Evolutionary conservation across 495 filamentous ascomycete genomes (phyloP).

Genomic region (Pyrenula massariospora): DNA sequence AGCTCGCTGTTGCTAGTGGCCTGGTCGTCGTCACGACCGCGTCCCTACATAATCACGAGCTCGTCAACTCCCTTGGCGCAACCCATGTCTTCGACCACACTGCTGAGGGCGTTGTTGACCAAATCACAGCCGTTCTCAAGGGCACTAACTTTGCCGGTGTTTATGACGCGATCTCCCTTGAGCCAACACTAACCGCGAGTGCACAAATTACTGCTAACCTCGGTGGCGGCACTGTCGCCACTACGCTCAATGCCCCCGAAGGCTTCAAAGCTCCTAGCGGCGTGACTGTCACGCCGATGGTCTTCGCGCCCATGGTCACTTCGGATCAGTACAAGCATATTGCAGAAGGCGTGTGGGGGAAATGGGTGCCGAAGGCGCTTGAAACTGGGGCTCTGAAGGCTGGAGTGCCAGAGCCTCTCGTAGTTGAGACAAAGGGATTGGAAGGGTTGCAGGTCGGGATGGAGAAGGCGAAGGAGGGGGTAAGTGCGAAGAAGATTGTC

Average conservation of each 20-base stretch:
- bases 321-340: slow-evolving; percentile 11
- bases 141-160: slow-evolving; percentile 3
- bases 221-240: slow-evolving; percentile 2
- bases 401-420: slow-evolving; percentile 17
- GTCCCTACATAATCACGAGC: slow-evolving; percentile 39
- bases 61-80: slow-evolving; percentile 41
- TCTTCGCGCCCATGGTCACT: slow-evolving; percentile 8
- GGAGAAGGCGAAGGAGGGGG: slow-evolving; percentile 23
- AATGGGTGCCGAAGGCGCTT: slow-evolving; percentile 22
- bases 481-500: slow-evolving; percentile 34
- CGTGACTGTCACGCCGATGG: slow-evolving; percentile 5
- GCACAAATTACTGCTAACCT: not conserved
- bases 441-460: slow-evolving; percentile 29
- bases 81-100: slow-evolving; percentile 45
- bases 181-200: slow-evolving; percentile 1
- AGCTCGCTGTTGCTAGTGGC: slow-evolving; percentile 46
- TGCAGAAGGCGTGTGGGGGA: slow-evolving; percentile 15
- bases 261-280: slow-evolving; percentile 3
- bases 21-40: slow-evolving; percentile 45
- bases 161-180: not conserved
- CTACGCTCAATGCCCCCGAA: not conserved
- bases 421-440: slow-evolving; percentile 24
- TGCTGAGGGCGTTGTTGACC: slow-evolving; percentile 15
- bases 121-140: slow-evolving; percentile 13
- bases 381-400: slow-evolving; percentile 11